phyloP scores from a whole-genome alignment of 768 basidiomycete species.

The Boletus sp. region DNA sequence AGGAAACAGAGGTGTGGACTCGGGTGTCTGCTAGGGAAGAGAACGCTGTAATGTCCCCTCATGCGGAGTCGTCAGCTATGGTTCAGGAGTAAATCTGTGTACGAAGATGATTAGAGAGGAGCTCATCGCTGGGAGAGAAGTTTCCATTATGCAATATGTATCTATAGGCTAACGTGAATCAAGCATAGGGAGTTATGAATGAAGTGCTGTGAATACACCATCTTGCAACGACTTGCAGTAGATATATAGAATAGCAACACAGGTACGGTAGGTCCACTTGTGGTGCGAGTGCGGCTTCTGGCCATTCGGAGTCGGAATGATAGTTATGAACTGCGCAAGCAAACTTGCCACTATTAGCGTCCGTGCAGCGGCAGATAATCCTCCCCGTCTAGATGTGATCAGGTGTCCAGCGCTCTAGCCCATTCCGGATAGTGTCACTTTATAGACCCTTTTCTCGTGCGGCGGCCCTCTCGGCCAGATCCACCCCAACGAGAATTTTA shows the following conservation, averaged over 20 bases:
- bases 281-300: slow-evolving; percentile 1
- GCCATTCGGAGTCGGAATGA: slow-evolving; percentile 4
- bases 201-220: slow-evolving; percentile 13
- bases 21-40: neutral
- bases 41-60: neutral
- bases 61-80: neutral
- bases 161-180: slow-evolving; percentile 12
- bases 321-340: slow-evolving; percentile 14
- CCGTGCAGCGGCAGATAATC: slow-evolving; percentile 6
- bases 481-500: slow-evolving; percentile 91
- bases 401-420: neutral
- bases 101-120: neutral
- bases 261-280: slow-evolving; percentile 9
- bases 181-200: slow-evolving; percentile 4
- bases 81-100: too few species aligned
- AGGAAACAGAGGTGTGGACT: slow-evolving; percentile 2
- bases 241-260: slow-evolving; percentile 4
- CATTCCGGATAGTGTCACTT: neutral
- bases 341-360: slow-evolving; percentile 3
- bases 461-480: slow-evolving; percentile 79
- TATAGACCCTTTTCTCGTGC: slow-evolving; percentile 42
- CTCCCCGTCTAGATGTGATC: slow-evolving; percentile 14
- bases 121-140: neutral
- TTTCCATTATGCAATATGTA: slow-evolving; percentile 18
- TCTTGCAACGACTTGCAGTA: slow-evolving; percentile 8